phyloP scores from a whole-genome alignment of 2,329 filamentous ascomycete genomes.

The Aureobasidium lini region DNA sequence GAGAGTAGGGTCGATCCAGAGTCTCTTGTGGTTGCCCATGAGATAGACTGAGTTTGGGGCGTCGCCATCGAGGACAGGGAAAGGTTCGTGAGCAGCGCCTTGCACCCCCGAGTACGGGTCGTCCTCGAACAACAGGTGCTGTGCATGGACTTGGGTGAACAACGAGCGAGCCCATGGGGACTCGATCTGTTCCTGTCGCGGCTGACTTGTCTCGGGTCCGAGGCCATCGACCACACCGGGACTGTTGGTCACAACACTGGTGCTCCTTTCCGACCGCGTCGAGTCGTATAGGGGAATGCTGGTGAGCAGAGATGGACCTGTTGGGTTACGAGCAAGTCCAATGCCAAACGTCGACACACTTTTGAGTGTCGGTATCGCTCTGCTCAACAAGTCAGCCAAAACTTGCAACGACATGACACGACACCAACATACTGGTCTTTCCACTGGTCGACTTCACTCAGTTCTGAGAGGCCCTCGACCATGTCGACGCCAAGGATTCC shows the following conservation, averaged over 20 bases:
- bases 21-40: background rate
- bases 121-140: conserved; percentile 2
- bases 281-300: background rate
- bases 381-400: background rate
- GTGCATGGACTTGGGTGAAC: background rate
- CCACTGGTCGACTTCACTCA: background rate
- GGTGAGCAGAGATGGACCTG: conserved; percentile 4
- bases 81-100: background rate
- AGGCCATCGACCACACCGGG: background rate
- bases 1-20: conserved; percentile 2
- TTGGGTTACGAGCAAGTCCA: conserved; percentile 5
- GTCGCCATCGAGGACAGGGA: background rate
- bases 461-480: background rate
- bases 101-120: background rate
- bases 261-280: background rate
- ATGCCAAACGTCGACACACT: background rate
- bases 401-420: background rate
- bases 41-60: background rate
- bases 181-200: background rate
- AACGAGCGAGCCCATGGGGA: background rate
- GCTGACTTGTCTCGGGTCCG: background rate
- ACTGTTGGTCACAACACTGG: background rate
- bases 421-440: conserved; percentile 5
- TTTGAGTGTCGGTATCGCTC: background rate
- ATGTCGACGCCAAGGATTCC: background rate